Percentiles rank a stretch among this genome's conserved stretches.
Evolutionary conservation across 2,329 filamentous ascomycete genomes (phyloP).

Genomic region (Aureobasidium sp.): DNA sequence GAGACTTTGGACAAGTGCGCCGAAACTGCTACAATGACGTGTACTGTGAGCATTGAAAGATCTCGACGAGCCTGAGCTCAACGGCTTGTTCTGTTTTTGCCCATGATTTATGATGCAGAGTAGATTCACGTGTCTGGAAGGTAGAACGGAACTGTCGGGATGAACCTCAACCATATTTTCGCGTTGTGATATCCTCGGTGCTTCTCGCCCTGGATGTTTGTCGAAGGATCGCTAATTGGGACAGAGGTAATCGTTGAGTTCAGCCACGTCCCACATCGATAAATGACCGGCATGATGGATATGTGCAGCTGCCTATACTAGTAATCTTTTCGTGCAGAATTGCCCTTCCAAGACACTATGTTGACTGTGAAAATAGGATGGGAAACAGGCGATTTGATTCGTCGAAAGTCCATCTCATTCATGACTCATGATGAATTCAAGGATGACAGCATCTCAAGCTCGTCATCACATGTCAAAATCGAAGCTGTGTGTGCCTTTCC

Average conservation of each 20-base stretch:
- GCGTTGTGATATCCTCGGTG: neutral
- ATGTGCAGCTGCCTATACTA: neutral
- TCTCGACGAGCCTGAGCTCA: neutral
- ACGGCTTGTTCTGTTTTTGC: neutral
- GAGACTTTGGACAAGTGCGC: neutral
- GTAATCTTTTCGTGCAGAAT: neutral
- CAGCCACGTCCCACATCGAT: conserved; percentile 4
- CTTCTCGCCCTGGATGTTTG: neutral
- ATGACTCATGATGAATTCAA: neutral
- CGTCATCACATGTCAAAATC: conserved; percentile 1
- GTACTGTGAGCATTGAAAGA: neutral
- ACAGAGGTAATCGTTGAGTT: neutral
- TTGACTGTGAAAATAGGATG: neutral
- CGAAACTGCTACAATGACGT: neutral
- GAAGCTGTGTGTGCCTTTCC: neutral
- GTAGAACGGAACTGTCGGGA: neutral
- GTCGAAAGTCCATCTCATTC: neutral
- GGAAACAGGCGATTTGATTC: neutral
- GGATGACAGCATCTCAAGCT: neutral
- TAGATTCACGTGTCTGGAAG: neutral
- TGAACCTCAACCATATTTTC: neutral
- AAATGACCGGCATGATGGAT: neutral
- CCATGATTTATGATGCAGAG: neutral
- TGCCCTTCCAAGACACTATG: neutral
- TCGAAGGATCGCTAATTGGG: neutral